Evolutionary conservation across 768 basidiomycete species (phyloP).

Genomic region (Lactarius trivialis): DNA sequence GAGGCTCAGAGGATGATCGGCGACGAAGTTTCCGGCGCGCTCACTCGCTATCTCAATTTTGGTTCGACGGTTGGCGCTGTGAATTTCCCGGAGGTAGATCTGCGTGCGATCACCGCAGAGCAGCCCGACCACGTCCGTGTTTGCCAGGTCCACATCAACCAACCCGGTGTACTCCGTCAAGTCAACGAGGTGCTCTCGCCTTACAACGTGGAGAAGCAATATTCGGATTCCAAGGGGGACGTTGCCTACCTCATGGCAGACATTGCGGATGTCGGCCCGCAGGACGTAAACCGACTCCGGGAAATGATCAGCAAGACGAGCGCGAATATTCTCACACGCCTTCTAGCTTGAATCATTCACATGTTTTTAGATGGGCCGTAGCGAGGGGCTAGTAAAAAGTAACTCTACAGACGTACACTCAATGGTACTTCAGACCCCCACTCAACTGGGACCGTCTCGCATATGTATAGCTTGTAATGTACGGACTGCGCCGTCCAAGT

Average conservation of each 20-base stretch:
- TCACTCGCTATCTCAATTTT: slow-evolving; percentile 85
- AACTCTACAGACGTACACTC: not conserved
- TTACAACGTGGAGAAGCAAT: slow-evolving; percentile 99
- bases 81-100: slow-evolving; percentile 98
- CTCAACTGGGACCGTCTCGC: slow-evolving; percentile 18
- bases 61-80: slow-evolving; percentile 89
- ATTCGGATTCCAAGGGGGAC: slow-evolving; percentile 93
- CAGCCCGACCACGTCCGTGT: slow-evolving; percentile 78
- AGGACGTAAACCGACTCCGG: slow-evolving; percentile 71
- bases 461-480: slow-evolving; percentile 14
- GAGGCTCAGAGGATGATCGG: slow-evolving; percentile 98
- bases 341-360: slow-evolving; percentile 46
- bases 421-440: slow-evolving; percentile 14
- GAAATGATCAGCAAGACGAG: slow-evolving; percentile 70
- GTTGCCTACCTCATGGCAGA: slow-evolving; percentile 96
- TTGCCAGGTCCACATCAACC: slow-evolving; percentile 93
- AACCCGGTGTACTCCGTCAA: slow-evolving; percentile 88
- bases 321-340: slow-evolving; percentile 85
- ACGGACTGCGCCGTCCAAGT: not conserved
- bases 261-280: slow-evolving; percentile 81
- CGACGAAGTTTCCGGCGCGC: slow-evolving; percentile 81
- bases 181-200: slow-evolving; percentile 93
- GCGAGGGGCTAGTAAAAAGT: not conserved
- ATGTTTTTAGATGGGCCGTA: not conserved
- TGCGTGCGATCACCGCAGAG: slow-evolving; percentile 84